Evolutionary conservation across 2,329 filamentous ascomycete genomes (phyloP), one percentile per base, ranked within the genome.

Genomic region (Pseudodiploospora longispora): DNA sequence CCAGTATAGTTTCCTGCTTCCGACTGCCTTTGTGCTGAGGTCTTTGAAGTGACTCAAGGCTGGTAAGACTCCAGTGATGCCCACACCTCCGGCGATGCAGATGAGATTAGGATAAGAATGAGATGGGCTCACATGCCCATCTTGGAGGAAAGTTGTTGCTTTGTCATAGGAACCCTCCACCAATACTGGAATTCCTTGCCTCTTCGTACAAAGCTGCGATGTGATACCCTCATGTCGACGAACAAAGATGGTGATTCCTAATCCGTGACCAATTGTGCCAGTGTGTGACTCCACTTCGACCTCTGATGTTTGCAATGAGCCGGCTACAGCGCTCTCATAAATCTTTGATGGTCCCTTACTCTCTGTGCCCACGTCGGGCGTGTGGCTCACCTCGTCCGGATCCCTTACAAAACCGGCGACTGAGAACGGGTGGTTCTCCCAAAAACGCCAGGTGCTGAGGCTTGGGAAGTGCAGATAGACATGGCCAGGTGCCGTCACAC

Each of bases 381-480:
- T 19, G 19, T 19, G 19, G 19, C 19, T 19, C 19, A 19, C 19
- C 19, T 19, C 19, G 19, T 19, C 19, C 19, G 19, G 19, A 19
- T 19, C 19, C 19, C 19, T 19, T 19, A 19, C 19, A 39, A 36
- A 6, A 10, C 4, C 40, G 34, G 44, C 50, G 1, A 55, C 45
- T 7, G 59, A 60, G 38, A 62, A 62, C 0, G 59, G 59, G 9
- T 62, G 59, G 30, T 51, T 61, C 45, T 62, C 59, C 59, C 58
- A 61, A 7, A 56, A 8, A 0, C 54, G 47, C 55, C 55, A 59
- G 5, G n/a, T 27, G 30, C 45, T 46, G 3, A 59, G 29, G 3
- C 50, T 54, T 5, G 55, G 57, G 44, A 58, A 61, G 41, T 56
- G 54, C n/a, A 52, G 44, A 42, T 59, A 60, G 4, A 55, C 49